phyloP scores from a whole-genome alignment of 2,329 filamentous ascomycete genomes.

The Colletotrichum destructivum region DNA sequence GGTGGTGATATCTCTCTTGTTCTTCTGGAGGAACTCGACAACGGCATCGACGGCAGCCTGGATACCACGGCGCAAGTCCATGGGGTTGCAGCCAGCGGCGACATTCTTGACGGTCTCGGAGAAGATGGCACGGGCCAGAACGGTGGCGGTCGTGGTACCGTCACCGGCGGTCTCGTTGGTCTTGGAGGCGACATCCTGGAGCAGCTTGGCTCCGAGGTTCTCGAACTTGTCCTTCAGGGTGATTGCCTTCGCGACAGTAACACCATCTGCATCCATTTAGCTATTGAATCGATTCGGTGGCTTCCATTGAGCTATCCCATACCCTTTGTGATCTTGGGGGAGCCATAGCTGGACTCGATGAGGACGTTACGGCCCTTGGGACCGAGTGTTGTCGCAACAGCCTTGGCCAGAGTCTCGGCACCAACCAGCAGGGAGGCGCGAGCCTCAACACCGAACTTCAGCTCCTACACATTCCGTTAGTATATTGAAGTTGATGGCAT shows the following conservation, averaged over 20 bases:
- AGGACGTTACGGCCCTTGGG: conserved; percentile 99
- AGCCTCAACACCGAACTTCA: conserved; percentile 98
- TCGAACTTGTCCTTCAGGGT: conserved; percentile 99
- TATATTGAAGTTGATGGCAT: conserved; percentile 36
- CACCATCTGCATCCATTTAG: conserved; percentile 76
- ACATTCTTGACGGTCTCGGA: conserved; percentile 99
- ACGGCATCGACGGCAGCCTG: conserved; percentile 96
- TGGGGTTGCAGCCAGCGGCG: conserved; percentile 98
- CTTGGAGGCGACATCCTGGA: conserved; percentile 99
- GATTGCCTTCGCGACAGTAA: conserved; percentile 91
- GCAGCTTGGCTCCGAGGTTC: conserved; percentile 95
- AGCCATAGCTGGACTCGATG: conserved; percentile 98
- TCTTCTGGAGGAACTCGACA: conserved; percentile 92
- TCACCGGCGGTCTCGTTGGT: conserved; percentile 99
- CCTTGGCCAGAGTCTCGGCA: conserved; percentile 97
- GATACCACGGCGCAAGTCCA: conserved; percentile 97
- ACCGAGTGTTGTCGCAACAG: conserved; percentile 94
- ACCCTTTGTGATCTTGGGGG: conserved; percentile 99
- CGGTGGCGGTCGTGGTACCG: conserved; percentile 97
- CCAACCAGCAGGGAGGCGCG: conserved; percentile 90
- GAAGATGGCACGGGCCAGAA: conserved; percentile 98
- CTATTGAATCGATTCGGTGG: not conserved
- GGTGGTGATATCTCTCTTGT: conserved; percentile 98
- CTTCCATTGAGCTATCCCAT: conserved; percentile 48
- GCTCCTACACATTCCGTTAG: conserved; percentile 75